Percentiles rank a stretch among this genome's conserved stretches.
These are phyloP conservation scores for Leishmania lainsoni DNA, from an alignment of 208 protist species.

Conservation along the genomic window DNA sequence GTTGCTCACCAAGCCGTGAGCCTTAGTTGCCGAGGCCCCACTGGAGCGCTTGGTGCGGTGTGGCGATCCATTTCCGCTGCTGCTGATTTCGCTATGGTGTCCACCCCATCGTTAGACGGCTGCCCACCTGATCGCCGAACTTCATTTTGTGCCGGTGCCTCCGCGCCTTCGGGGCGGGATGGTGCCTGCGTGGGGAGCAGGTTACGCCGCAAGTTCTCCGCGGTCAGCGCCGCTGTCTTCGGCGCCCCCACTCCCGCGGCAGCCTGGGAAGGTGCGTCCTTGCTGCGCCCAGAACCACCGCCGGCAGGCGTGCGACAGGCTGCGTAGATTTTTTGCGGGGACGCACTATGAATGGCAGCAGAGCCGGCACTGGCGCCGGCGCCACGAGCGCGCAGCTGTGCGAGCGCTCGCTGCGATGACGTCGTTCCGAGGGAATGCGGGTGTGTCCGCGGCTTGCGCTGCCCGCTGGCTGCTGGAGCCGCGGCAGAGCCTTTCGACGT, in stretches of 20 bases:
- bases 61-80: neutral
- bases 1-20: neutral
- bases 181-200: neutral
- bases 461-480: neutral
- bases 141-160: neutral
- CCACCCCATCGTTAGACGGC: neutral
- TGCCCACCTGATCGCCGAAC: slow-evolving; percentile 6
- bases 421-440: neutral
- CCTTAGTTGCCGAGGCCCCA: neutral
- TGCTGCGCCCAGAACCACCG: neutral
- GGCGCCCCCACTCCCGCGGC: neutral
- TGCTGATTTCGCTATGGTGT: neutral
- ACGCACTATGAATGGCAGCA: neutral
- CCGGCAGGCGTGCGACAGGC: neutral
- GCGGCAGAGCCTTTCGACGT: neutral
- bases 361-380: neutral
- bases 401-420: slow-evolving; percentile 1
- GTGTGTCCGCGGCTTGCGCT: slow-evolving; percentile 10
- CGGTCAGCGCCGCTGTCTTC: slow-evolving; percentile 22
- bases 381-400: slow-evolving; percentile 1
- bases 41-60: neutral
- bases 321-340: slow-evolving; percentile 3
- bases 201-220: slow-evolving; percentile 36
- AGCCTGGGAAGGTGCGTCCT: neutral
- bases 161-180: neutral